Evolutionary conservation across 805 yeast genomes (phyloP).

Genomic region (Cyberlindnera euphorbiiphila): DNA sequence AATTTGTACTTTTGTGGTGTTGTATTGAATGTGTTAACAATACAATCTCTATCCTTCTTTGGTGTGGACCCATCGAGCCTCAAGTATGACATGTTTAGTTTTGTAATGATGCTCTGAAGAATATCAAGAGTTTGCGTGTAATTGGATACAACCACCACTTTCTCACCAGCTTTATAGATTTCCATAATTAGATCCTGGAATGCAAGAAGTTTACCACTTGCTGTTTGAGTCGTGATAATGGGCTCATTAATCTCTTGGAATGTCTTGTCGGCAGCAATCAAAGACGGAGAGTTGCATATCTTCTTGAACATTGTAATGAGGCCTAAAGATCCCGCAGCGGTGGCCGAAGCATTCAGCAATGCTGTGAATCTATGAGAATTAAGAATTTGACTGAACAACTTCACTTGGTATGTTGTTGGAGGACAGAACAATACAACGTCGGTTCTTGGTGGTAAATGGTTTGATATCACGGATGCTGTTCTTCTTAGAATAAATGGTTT

Average conservation of each 20-base stretch:
- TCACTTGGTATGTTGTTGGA: conserved; percentile 62
- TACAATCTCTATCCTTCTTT: conserved; percentile 53
- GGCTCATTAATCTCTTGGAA: conserved; percentile 27
- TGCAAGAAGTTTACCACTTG: conserved; percentile 60
- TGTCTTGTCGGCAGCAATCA: conserved; percentile 49
- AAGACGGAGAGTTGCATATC: conserved; percentile 76
- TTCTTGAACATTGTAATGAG: conserved; percentile 74
- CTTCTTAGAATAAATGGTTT: conserved; percentile 68
- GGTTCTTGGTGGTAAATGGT: conserved; percentile 66
- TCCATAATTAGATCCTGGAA: conserved; percentile 53
- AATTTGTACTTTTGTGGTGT: conserved; percentile 33
- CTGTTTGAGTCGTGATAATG: conserved; percentile 8
- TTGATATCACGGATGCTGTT: conserved; percentile 52
- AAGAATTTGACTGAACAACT: conserved; percentile 49
- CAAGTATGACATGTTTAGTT: conserved; percentile 45
- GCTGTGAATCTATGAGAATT: conserved; percentile 28
- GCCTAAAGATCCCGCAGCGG: conserved; percentile 47
- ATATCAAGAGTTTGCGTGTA: conserved; percentile 85
- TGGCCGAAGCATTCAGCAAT: conserved; percentile 15
- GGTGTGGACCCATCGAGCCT: conserved; percentile 87
- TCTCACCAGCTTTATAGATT: conserved; percentile 48
- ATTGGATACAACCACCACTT: conserved; percentile 81
- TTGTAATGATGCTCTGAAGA: conserved; percentile 51
- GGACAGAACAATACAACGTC: conserved; percentile 75
- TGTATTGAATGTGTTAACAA: conserved; percentile 57